Percentiles rank a stretch among this genome's conserved stretches.
These are phyloP conservation scores for Xylaria polymorpha DNA, from an alignment of 2,329 filamentous ascomycete genomes.

Conservation along the genomic window DNA sequence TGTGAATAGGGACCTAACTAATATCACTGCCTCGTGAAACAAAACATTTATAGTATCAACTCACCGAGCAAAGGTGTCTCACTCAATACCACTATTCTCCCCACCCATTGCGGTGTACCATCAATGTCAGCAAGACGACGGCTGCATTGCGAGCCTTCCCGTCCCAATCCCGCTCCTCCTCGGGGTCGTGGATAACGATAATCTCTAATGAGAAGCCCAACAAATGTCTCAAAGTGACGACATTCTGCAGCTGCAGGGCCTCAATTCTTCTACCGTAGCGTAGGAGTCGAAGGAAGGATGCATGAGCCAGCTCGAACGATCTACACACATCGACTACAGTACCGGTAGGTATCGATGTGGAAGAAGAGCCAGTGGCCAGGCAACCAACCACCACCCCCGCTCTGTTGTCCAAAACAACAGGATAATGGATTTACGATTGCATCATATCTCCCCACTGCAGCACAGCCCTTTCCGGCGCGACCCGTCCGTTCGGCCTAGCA, in stretches of 20 bases:
- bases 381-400: constrained; percentile 15
- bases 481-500: constrained; percentile 29
- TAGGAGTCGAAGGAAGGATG: constrained; percentile 11
- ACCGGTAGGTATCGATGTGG: neutral
- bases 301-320: constrained; percentile 14
- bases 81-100: neutral
- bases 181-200: neutral
- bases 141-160: neutral
- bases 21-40: constrained; percentile 5
- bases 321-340: neutral
- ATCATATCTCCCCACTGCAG: constrained; percentile 35
- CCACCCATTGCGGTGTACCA: neutral
- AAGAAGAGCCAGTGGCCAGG: constrained; percentile 9
- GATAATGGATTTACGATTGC: constrained; percentile 30
- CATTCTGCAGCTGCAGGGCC: constrained; percentile 32
- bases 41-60: neutral
- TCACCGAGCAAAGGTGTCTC: constrained; percentile 2
- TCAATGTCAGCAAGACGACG: neutral
- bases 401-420: constrained; percentile 12
- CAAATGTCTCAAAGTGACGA: constrained; percentile 33
- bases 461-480: constrained; percentile 24
- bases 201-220: neutral
- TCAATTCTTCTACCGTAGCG: no score
- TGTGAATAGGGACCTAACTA: constrained; percentile 4
- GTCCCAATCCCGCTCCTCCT: constrained; percentile 8